These are phyloP conservation scores for Urochloa ruziziensis DNA, from an alignment of 176 grass and related monocot genomes.

Conservation along the genomic window DNA sequence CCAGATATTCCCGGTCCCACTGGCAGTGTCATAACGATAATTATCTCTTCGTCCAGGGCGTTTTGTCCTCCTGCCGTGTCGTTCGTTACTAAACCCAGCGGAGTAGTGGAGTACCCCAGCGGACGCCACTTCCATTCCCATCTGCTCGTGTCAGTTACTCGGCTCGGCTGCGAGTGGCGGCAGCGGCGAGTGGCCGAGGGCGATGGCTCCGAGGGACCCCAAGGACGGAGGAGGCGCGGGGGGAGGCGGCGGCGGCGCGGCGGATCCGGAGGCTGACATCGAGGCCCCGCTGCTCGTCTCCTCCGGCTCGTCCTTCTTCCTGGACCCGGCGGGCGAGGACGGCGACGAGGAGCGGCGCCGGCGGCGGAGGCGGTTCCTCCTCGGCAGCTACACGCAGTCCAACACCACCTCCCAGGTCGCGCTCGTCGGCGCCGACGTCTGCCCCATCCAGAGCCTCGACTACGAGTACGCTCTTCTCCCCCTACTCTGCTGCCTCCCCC, in stretches of 20 bases:
- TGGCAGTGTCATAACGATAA: neutral
- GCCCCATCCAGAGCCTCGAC: constrained; percentile 90
- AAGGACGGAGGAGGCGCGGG: neutral
- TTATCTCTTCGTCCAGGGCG: neutral
- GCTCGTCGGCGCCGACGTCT: constrained; percentile 73
- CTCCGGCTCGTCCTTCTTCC: constrained; percentile 25
- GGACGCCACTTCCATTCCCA: neutral
- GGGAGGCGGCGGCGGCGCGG: neutral
- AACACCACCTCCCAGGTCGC: constrained; percentile 90
- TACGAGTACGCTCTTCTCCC: constrained; percentile 57
- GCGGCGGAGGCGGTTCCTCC: constrained; percentile 19
- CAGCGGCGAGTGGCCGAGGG: neutral
- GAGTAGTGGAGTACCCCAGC: too few species aligned
- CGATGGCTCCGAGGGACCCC: constrained; percentile 34
- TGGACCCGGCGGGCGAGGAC: constrained; percentile 38
- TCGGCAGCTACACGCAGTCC: constrained; percentile 44
- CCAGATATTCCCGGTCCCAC: neutral
- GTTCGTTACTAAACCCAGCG: neutral
- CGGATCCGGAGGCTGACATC: constrained; percentile 42
- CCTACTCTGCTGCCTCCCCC: neutral
- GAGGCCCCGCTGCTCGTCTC: constrained; percentile 42
- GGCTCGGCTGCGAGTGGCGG: neutral
- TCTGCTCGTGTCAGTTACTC: constrained; percentile 4
- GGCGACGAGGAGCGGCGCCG: constrained; percentile 32
- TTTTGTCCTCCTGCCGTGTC: neutral